phyloP scores from a whole-genome alignment of 2,329 filamentous ascomycete genomes.

The Neonectria ditissima region DNA sequence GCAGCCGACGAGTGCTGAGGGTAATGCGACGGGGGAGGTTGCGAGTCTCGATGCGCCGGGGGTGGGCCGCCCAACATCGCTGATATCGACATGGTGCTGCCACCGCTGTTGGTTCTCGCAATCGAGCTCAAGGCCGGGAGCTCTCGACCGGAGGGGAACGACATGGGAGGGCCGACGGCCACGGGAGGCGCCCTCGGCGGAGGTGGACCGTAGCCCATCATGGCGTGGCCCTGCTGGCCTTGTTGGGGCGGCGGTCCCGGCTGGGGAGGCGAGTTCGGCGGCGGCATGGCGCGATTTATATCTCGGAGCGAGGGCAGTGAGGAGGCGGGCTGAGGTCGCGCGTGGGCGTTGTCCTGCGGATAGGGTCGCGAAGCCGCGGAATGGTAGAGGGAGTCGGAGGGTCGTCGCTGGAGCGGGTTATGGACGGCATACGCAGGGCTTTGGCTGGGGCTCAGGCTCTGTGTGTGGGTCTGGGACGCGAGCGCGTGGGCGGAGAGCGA shows the following conservation, averaged over 20 bases:
- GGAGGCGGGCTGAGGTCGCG: constrained; percentile 59
- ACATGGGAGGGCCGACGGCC: constrained; percentile 56
- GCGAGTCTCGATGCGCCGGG: constrained; percentile 56
- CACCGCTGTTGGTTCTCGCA: constrained; percentile 58
- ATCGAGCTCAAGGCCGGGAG: constrained; percentile 64
- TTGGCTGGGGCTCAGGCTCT: constrained; percentile 41
- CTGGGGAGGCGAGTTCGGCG: constrained; percentile 58
- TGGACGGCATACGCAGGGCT: constrained; percentile 48
- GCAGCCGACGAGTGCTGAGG: constrained; percentile 56
- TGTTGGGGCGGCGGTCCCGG: constrained; percentile 49
- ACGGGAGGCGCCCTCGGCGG: constrained; percentile 59
- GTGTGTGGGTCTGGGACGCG: constrained; percentile 36
- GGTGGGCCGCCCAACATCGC: constrained; percentile 68
- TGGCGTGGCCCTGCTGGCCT: constrained; percentile 48
- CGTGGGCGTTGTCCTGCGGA: constrained; percentile 52
- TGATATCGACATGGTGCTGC: constrained; percentile 72
- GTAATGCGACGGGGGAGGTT: constrained; percentile 56
- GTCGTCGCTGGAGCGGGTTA: constrained; percentile 49
- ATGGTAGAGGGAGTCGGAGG: constrained; percentile 59
- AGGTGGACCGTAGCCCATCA: constrained; percentile 57
- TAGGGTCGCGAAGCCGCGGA: constrained; percentile 47
- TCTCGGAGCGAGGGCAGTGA: constrained; percentile 55
- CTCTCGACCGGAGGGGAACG: constrained; percentile 63
- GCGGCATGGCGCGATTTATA: constrained; percentile 59
- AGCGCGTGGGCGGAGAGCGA: constrained; percentile 36